Base-by-base conservation (phyloP, 2,329 filamentous ascomycete genomes). In the Rhytidhysteron rufulum region DNA sequence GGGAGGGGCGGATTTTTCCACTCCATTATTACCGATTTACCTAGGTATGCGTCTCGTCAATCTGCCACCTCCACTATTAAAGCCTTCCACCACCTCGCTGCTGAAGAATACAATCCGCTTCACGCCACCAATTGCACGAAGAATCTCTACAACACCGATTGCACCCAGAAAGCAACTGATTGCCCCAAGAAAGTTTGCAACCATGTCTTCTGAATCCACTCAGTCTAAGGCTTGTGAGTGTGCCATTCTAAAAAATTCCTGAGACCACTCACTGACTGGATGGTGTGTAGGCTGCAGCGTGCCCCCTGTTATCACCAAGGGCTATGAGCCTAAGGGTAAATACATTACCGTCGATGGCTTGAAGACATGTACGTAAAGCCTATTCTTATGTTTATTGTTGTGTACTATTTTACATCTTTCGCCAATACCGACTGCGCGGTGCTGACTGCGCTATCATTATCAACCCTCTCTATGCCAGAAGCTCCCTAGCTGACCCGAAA, bases 281-380 rank as follows among this genome's bases (percentile, higher is more conserved):
- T 43, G 33, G 25, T 7, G 18, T 10, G 3, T 37, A 60, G 58
- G 71, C 63, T 77, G 73, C 63, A 71, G 69, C 48, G 68, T 74
- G 15, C 73, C 74, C 10, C 70, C 72, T 5, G 66, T 74, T 31
- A 64, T 73, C 11, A 55, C 56, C 50, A 65, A 72, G 41, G 69
- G 65, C 52, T 82, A 82, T 62, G 60, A 75, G 51, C 62, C 67
- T 44, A 82, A 82, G 62, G 79, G 79, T 38, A 66, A 75, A 50
- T 83, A 74, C 55, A 78, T 73, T 51, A 75, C 72, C 41, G 67
- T 80, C 54, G 73, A 79, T 63, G 79, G 79, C 49, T 50, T 82
- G 65, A 81, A 81, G 65, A 83, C 79, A 4, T 83, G 73, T 77
- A 57, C 5, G 66, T 60, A 27, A n/a, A n/a, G n/a, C n/a, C n/a